Evolutionary conservation across 305 asterid genomes (phyloP).

Genomic region (Fraxinus paxiana): DNA sequence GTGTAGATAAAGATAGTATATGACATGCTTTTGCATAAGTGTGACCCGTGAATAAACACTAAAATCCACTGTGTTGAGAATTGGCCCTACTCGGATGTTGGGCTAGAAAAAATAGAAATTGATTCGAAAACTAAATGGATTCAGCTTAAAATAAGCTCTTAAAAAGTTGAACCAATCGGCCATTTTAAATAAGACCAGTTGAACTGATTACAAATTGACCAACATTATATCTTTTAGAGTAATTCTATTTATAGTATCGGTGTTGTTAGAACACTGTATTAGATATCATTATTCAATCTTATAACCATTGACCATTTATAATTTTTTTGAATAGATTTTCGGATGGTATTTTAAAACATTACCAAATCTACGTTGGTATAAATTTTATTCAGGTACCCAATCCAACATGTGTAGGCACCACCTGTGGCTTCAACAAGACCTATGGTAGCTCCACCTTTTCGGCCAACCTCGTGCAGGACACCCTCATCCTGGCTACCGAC

Average conservation of each 20-base stretch:
- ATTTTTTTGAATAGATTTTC: not conserved
- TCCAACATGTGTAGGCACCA: slow-evolving; percentile 49
- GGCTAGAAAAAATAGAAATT: not conserved
- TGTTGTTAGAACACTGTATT: not conserved
- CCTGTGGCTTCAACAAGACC: slow-evolving; percentile 61
- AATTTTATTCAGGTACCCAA: slow-evolving; percentile 47
- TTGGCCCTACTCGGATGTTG: not conserved
- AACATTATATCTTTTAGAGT: not conserved
- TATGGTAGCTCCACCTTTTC: slow-evolving; percentile 63
- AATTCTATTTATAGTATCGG: not conserved
- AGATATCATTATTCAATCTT: not conserved
- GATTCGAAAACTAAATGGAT: not conserved
- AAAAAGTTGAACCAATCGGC: not conserved
- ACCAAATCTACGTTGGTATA: not conserved
- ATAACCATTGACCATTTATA: not conserved
- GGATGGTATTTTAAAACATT: not conserved
- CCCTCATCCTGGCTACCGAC: slow-evolving; percentile 54
- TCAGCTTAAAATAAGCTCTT: not conserved
- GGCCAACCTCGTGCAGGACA: slow-evolving; percentile 59
- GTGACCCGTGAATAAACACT: slow-evolving; percentile 27
- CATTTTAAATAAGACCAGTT: not conserved
- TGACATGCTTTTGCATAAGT: not conserved
- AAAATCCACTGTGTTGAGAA: not conserved
- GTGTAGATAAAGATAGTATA: not conserved
- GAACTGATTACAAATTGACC: not conserved